These are phyloP conservation scores for Botrytis porri DNA, from an alignment of 2,329 filamentous ascomycete genomes.

Conservation along the genomic window DNA sequence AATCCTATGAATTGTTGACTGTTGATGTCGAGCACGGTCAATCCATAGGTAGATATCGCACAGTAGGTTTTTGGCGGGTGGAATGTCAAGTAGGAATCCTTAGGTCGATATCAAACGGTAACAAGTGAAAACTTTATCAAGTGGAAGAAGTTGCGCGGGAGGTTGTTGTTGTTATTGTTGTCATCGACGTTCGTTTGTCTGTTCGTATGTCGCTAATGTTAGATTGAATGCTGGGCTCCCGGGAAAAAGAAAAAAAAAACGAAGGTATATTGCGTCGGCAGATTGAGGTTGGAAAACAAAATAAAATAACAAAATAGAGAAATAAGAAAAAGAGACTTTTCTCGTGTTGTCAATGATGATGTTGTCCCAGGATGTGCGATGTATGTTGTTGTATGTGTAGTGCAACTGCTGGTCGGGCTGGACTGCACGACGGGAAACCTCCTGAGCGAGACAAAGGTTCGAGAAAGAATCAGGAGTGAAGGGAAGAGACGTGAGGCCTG, in stretches of 20 bases:
- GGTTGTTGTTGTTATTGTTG: constrained; percentile 1
- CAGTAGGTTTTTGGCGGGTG: neutral
- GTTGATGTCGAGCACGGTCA: neutral
- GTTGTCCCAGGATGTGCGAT: neutral
- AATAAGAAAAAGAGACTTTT: neutral
- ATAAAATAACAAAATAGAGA: neutral
- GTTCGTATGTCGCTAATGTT: neutral
- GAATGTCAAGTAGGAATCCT: neutral
- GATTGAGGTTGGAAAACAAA: neutral
- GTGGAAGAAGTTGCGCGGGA: neutral
- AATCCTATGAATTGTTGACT: neutral
- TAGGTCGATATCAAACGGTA: neutral
- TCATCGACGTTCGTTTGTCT: neutral
- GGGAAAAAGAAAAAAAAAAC: neutral
- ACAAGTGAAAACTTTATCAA: neutral
- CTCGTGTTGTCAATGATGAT: neutral
- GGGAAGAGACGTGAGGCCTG: neutral
- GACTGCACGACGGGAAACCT: neutral
- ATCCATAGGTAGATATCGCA: constrained; percentile 2
- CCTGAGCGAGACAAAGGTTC: neutral
- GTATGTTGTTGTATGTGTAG: neutral
- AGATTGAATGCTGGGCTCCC: neutral
- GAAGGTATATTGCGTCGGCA: constrained; percentile 3
- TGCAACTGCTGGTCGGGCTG: neutral
- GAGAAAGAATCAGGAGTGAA: neutral